These are phyloP conservation scores for Quercus suber DNA, from an alignment of 306 rosid genomes.

Conservation along the genomic window DNA sequence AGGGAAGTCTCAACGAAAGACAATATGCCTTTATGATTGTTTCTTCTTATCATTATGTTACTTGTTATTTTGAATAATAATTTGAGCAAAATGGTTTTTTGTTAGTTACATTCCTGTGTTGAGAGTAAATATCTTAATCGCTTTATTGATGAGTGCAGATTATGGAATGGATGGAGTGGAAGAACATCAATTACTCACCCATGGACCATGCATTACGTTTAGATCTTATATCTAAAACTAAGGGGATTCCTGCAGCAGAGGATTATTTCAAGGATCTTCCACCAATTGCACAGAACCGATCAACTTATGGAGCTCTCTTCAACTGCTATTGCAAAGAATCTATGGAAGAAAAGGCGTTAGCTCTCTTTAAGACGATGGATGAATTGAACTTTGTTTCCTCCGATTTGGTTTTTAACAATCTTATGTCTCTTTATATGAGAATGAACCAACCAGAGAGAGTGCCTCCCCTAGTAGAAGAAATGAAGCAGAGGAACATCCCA, in stretches of 20 bases:
- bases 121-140: background rate
- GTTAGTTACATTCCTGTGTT: background rate
- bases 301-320: conserved; percentile 67
- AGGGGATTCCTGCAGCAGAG: conserved; percentile 71
- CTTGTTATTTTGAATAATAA: background rate
- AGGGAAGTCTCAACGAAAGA: background rate
- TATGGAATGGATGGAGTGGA: conserved; percentile 82
- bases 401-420: conserved; percentile 46
- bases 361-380: conserved; percentile 48
- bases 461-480: conserved; percentile 35
- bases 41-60: background rate
- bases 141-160: conserved; percentile 42
- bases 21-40: background rate
- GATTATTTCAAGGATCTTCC: conserved; percentile 46
- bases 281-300: conserved; percentile 44
- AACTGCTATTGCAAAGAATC: conserved; percentile 64
- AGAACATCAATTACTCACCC: conserved; percentile 44
- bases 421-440: conserved; percentile 68
- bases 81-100: background rate
- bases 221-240: conserved; percentile 63
- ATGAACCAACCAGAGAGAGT: conserved; percentile 57
- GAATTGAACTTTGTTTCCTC: conserved; percentile 38
- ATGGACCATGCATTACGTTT: conserved; percentile 52
- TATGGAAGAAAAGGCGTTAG: conserved; percentile 60
- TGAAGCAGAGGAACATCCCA: conserved; percentile 60